Evolutionary conservation across 176 grass and related monocot species (phyloP).

Genomic region (Oryza punctata): DNA sequence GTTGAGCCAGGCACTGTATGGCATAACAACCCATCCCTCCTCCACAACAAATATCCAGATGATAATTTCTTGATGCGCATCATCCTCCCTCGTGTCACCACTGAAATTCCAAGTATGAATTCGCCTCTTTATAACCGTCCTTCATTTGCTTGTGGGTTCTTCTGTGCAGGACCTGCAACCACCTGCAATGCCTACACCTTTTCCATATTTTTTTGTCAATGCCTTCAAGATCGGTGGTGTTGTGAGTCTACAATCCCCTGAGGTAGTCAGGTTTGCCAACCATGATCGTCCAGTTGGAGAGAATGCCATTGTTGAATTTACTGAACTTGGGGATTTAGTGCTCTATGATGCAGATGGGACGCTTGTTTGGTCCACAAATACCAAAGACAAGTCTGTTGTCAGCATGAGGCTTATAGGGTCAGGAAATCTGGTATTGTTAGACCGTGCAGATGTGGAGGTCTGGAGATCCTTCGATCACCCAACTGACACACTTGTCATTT

Average conservation of each 20-base stretch:
- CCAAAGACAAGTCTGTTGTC: not conserved
- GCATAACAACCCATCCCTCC: slow-evolving; percentile 21
- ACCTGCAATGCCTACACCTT: slow-evolving; percentile 22
- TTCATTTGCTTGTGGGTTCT: slow-evolving; percentile 55
- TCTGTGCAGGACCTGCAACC: slow-evolving; percentile 23
- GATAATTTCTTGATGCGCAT: not conserved
- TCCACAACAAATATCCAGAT: not conserved
- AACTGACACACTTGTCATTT: slow-evolving; percentile 47
- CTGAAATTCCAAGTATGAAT: not conserved
- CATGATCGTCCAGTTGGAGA: slow-evolving; percentile 34
- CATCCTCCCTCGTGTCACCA: not conserved
- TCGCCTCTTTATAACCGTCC: not conserved
- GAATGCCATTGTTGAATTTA: slow-evolving; percentile 48
- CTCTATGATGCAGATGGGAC: slow-evolving; percentile 42
- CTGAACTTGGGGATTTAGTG: slow-evolving; percentile 8
- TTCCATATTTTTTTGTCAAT: not conserved
- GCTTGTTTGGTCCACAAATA: slow-evolving; percentile 44
- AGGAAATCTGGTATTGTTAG: slow-evolving; percentile 52
- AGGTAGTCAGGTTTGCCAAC: slow-evolving; percentile 58
- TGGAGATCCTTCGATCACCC: slow-evolving; percentile 60
- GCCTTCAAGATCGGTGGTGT: not conserved
- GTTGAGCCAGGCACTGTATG: not conserved
- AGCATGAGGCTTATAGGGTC: slow-evolving; percentile 22
- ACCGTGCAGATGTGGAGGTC: not conserved
- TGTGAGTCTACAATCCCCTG: not conserved